Evolutionary conservation across 108 stramenopile species (phyloP), one percentile per base, ranked within the genome.

Genomic region (Chaetoceros tenuissimus): DNA sequence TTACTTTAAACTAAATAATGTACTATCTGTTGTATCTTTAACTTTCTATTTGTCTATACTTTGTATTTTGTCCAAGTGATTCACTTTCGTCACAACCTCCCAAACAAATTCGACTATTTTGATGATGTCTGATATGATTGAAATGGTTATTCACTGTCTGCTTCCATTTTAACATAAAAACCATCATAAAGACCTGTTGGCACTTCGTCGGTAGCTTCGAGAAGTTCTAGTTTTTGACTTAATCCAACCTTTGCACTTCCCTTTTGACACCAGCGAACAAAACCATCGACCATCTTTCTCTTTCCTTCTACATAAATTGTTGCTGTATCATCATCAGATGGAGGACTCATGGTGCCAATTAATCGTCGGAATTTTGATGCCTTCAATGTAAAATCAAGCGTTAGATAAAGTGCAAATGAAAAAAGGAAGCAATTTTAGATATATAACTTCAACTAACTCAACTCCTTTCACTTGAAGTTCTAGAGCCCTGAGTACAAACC

Each of bases 281-380:
- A 91, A 26, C 83, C 79, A 24, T 87, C 89, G 24, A 91, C 71
- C 74, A 85, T 72, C 63, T 83, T 82, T 30, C 78, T 64, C 54
- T 81, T 91, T 27, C 89, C 89, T 80, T 87, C 85, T 2, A 87
- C 78, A 57, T 81, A 79, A 65, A 87, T 87, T 63, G 81, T 77
- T 20, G 85, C 85, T 24, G 47, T 57, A 48, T 74, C 53, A 0
- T 48, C 48, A 45, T 72, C 83, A 59, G 82, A 81, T 2, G 85
- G 85, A 18, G 85, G 83, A 7, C 79, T 60, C 89, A 91, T 91
- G 46, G 79, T 91, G 16, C 89, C 89, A 28, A 72, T 56, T 49
- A 91, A 55, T 51, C 72, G 79, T 19, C 89, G 75, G 53, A 91
- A 91, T 57, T 31, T 54, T 40, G 34, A 40, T 72, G 52, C 19